A percentile compares a stretch with the other conserved stretches of the same genome.
Conservation (phyloP, 192 early-diverging fungal genomes). For the Allomyces macrogynus region DNA sequence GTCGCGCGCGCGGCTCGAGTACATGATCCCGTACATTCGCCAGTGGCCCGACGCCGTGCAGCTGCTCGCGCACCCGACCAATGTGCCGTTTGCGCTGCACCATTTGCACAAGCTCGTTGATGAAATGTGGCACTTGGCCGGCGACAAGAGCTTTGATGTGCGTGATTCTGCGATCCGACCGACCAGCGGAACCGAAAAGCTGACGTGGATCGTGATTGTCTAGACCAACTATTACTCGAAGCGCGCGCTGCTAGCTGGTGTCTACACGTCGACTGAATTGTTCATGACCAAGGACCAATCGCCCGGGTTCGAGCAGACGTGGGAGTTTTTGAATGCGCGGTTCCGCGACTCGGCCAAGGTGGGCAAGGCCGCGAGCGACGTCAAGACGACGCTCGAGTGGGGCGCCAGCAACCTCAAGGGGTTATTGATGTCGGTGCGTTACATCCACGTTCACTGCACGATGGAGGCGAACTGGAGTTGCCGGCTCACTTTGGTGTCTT, state of each 20-base stretch:
- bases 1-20: background rate
- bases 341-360: constrained; percentile 45
- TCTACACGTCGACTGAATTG: constrained; percentile 72
- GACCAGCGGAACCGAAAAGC: background rate
- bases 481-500: too few relatives aligned
- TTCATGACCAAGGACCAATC: constrained; percentile 84
- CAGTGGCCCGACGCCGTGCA: constrained; percentile 28
- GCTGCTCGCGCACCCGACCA: constrained; percentile 60
- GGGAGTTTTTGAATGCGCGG: constrained; percentile 55
- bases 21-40: background rate
- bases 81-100: constrained; percentile 40
- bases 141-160: constrained; percentile 61
- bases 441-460: background rate
- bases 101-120: constrained; percentile 54
- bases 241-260: constrained; percentile 53
- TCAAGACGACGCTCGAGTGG: constrained; percentile 4
- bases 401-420: background rate
- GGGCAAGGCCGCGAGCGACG: constrained; percentile 23
- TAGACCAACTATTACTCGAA: constrained; percentile 83
- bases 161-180: constrained; percentile 1
- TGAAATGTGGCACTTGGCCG: constrained; percentile 74
- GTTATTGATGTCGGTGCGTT: background rate
- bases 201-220: background rate
- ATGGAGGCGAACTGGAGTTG: too few relatives aligned
- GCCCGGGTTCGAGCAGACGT: constrained; percentile 46